Evolutionary conservation across 257 asterid species (phyloP).

Genomic region (Thymus quinquecostatus): DNA sequence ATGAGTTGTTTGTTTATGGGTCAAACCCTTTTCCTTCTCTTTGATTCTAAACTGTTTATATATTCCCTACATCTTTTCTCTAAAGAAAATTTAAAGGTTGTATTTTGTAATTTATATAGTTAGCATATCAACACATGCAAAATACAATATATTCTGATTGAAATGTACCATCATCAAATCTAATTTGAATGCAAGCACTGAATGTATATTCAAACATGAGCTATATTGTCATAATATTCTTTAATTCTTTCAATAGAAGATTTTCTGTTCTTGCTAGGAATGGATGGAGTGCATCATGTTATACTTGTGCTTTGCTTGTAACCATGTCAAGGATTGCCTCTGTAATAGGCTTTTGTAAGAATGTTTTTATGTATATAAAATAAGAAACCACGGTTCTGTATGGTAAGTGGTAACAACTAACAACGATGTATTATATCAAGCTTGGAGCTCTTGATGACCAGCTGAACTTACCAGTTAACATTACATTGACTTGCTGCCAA

Average conservation of each 20-base stretch:
- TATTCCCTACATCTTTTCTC: background rate
- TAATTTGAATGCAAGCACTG: background rate
- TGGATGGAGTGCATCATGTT: background rate
- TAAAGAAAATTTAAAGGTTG: background rate
- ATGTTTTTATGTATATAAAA: background rate
- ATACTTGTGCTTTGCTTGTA: constrained; percentile 5
- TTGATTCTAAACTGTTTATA: background rate
- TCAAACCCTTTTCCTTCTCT: constrained; percentile 7
- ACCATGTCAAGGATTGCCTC: background rate
- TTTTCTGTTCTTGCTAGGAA: constrained; percentile 19
- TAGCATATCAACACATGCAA: constrained; percentile 20
- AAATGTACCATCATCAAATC: constrained; percentile 1
- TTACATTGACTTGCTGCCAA: constrained; percentile 1
- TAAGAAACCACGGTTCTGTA: constrained; percentile 3
- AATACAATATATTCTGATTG: constrained; percentile 10
- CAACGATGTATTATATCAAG: constrained; percentile 11
- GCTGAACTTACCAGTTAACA: constrained; percentile 14
- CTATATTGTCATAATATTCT: constrained; percentile 3
- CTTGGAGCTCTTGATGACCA: constrained; percentile 14
- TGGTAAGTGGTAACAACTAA: background rate
- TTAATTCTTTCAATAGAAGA: constrained; percentile 13
- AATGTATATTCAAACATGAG: constrained; percentile 13
- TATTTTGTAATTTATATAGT: constrained; percentile 1
- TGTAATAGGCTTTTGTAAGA: background rate
- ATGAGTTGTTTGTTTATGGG: constrained; percentile 16